Base-by-base conservation (phyloP, 179 eudicot genomes). In the Corrigiola litoralis region DNA sequence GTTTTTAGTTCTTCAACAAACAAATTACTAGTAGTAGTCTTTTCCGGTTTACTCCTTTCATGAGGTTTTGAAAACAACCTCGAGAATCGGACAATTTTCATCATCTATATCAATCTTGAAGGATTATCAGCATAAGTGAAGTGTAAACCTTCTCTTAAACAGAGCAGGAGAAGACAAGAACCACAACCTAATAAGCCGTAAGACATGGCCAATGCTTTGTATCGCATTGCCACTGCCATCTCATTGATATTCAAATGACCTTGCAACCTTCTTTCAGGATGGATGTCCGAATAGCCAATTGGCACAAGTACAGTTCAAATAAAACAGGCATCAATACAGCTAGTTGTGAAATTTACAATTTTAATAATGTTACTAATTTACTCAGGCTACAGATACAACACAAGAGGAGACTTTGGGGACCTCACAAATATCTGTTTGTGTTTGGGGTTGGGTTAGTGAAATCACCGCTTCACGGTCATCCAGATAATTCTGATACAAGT, bases 401-500 rank as follows among this genome's bases (percentile, higher is more conserved):
- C 47, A 46, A 2, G 58, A 70, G 12, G 71, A 52, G 13, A 57
- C 65, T 53, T 53, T 62, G 13, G 37, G 36, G 25, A 17, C 1
- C 63, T 36, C 68, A 55, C 8, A 38, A 34, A 18, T 36, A 44
- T 68, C 65, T 48, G 41, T 29, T 37, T 55, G 46, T 51, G 21
- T 58, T 16, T 36, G 37, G 10, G 36, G 20, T 2, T 47, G n/a
- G n/a, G 62, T 58, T 23, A 12, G 47, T 0, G 62, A 12, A 58
- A 58, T 38, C 20, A 6, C 18, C 8, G 27, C 14, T 65, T 68
- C 29, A 55, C 38, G 4, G 59, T 88, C 88, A 57, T 92, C 97
- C 20, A 92, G 75, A 79, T 85, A 85, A 42, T 84, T 85, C 77
- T 92, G 98, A 75, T 82, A 87, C 23, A 84, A 81, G 34, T 92